Base-by-base conservation (phyloP, 2,329 filamentous ascomycete genomes). In the Colletotrichum melonis region DNA sequence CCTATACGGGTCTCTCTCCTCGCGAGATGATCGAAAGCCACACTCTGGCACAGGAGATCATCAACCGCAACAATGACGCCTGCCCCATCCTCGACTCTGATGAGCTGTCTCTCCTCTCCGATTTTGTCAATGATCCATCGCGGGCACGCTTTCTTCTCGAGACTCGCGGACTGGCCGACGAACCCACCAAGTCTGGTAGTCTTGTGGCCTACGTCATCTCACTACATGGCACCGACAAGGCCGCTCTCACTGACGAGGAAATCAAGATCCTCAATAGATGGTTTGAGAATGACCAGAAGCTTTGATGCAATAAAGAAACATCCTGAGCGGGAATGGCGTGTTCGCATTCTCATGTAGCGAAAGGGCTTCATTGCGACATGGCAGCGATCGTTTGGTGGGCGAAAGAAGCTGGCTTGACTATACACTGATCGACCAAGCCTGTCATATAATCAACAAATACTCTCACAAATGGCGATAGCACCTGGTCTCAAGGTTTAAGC, bases 21-120 rank as follows among this genome's bases (percentile, higher is more conserved):
- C 30, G 32, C 7, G 54, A 71, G 8, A 76, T 77, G 74, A 57
- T 76, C 19, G 66, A 32, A 4, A 63, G 67, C 24, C 75, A 75
- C 57, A 74, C 75, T 14, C 59, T 76, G 9, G 75, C 76, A 4
- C 38, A 63, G 16, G 75, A 76, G 49, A 74, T 75, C 30, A 75
- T 76, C 22, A 68, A 66, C 22, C 74, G 75, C 66, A 68, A 74
- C 69, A 62, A 64, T n/a, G 75, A 74, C 55, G n/a, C 24, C 9
- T 64, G 60, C 35, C 67, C 60, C 32, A 38, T 74, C 11, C 69
- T 74, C n/a, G 73, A 74, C 63, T 30, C 57, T 5, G 64, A 73
- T 12, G 73, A 74, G 56, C 60, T 74, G 6, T 11, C 22, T 4
- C 69, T 74, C 9, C 64, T 74, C 32, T 60, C 49, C 1, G 54